Evolutionary conservation across 495 filamentous ascomycete species (phyloP).

Genomic region (Aspergillus incahuasiensis): DNA sequence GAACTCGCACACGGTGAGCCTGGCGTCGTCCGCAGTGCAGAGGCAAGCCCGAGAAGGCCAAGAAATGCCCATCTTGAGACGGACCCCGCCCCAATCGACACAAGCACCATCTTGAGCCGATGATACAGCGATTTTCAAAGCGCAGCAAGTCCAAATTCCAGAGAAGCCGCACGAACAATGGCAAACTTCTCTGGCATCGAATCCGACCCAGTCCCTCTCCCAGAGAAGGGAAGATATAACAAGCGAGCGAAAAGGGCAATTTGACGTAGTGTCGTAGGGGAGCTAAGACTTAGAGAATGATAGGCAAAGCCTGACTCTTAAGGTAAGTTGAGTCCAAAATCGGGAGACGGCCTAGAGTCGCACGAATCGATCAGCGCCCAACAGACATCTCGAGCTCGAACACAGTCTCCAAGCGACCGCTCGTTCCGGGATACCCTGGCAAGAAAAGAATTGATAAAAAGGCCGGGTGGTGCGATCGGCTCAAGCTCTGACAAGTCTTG

Average conservation of each 20-base stretch:
- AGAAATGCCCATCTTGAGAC: constrained; percentile 15
- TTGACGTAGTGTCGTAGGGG: background rate
- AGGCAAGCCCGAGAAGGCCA: constrained; percentile 19
- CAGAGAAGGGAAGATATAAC: background rate
- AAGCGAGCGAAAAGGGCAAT: background rate
- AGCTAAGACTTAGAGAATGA: background rate
- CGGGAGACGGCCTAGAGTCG: background rate
- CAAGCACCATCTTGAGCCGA: constrained; percentile 12
- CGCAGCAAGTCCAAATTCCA: background rate
- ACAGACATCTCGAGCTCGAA: constrained; percentile 4
- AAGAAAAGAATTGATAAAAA: constrained; percentile 7
- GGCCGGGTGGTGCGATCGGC: constrained; percentile 1
- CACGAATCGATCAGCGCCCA: constrained; percentile 1
- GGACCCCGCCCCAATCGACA: constrained; percentile 7
- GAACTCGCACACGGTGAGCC: constrained; percentile 50
- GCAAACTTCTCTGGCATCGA: background rate
- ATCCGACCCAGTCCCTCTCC: background rate
- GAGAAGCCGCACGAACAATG: background rate
- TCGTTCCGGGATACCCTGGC: background rate
- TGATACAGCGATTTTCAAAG: background rate
- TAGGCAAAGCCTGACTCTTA: background rate
- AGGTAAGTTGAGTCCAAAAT: background rate
- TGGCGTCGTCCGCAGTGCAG: constrained; percentile 33
- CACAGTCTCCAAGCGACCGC: background rate
- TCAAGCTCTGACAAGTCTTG: background rate